Evolutionary conservation across 306 rosid species (phyloP).

Genomic region (Castanea sativa): DNA sequence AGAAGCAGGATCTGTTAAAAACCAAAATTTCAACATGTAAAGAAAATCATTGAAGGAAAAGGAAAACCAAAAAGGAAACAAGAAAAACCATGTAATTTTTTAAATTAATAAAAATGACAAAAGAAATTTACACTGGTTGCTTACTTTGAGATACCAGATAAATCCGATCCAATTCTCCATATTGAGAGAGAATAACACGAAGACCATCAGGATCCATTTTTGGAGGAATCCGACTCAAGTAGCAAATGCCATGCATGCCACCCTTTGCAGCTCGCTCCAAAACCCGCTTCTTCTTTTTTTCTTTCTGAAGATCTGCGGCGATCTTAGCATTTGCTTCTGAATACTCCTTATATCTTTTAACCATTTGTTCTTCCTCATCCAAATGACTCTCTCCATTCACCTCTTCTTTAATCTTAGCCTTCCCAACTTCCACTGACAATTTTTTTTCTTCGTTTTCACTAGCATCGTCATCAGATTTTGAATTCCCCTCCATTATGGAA

Average conservation of each 20-base stretch:
- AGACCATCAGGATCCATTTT: slow-evolving; percentile 74
- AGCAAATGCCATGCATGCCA: slow-evolving; percentile 68
- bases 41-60: not conserved
- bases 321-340: slow-evolving; percentile 2
- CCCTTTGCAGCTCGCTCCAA: slow-evolving; percentile 51
- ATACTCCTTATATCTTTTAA: not conserved
- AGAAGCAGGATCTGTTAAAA: slow-evolving; percentile 41
- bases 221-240: slow-evolving; percentile 81
- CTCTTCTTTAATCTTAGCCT: not conserved
- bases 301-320: slow-evolving; percentile 10
- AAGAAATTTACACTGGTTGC: not conserved
- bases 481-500: not conserved
- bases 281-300: slow-evolving; percentile 36
- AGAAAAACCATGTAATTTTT: not conserved
- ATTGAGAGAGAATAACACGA: slow-evolving; percentile 68
- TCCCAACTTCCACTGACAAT: not conserved
- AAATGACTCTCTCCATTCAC: not conserved
- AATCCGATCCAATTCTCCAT: slow-evolving; percentile 65
- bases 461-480: not conserved
- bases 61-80: not conserved
- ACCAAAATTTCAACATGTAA: slow-evolving; percentile 1
- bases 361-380: not conserved
- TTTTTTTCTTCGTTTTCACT: not conserved
- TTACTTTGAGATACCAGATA: slow-evolving; percentile 70
- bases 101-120: no score